A percentile compares a stretch with the other conserved stretches of the same genome.
phyloP scores from a whole-genome alignment of 2,329 filamentous ascomycete species.

The Mycosphaerelloides madeirae region DNA sequence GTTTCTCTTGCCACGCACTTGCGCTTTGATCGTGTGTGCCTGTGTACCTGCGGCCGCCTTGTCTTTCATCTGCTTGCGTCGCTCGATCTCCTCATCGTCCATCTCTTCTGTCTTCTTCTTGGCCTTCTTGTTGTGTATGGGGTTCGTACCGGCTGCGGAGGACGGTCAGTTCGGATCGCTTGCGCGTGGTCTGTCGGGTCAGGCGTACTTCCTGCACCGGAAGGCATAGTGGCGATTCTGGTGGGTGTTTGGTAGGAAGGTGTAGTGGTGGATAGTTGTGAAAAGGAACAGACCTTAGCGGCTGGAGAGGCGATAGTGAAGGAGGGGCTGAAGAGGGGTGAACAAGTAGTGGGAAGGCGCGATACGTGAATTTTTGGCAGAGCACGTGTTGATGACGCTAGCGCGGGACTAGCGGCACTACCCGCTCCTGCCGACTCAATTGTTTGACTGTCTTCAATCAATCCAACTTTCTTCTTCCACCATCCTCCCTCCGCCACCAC shows the following conservation, averaged over 20 bases:
- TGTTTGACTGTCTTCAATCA: too few relatives aligned
- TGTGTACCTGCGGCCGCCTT: constrained; percentile 78
- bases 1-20: constrained; percentile 1
- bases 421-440: too few relatives aligned
- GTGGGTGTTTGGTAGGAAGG: not conserved
- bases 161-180: constrained; percentile 5
- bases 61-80: constrained; percentile 53
- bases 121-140: constrained; percentile 67
- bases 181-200: not conserved
- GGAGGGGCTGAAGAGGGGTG: not conserved
- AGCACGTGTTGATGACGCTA: not conserved
- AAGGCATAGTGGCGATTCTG: constrained; percentile 41
- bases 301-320: not conserved
- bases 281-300: not conserved
- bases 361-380: not conserved
- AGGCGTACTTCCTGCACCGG: constrained; percentile 46
- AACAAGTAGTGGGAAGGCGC: not conserved
- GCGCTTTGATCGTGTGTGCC: not conserved
- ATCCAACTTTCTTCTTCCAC: too few relatives aligned
- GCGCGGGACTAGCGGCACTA: not conserved
- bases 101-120: constrained; percentile 78
- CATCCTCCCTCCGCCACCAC: too few relatives aligned
- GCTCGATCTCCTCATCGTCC: constrained; percentile 78
- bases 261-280: not conserved
- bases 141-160: constrained; percentile 48